These are phyloP conservation scores for Ambrosiella cleistominuta DNA, from an alignment of 2,329 filamentous ascomycete genomes.

Conservation along the genomic window DNA sequence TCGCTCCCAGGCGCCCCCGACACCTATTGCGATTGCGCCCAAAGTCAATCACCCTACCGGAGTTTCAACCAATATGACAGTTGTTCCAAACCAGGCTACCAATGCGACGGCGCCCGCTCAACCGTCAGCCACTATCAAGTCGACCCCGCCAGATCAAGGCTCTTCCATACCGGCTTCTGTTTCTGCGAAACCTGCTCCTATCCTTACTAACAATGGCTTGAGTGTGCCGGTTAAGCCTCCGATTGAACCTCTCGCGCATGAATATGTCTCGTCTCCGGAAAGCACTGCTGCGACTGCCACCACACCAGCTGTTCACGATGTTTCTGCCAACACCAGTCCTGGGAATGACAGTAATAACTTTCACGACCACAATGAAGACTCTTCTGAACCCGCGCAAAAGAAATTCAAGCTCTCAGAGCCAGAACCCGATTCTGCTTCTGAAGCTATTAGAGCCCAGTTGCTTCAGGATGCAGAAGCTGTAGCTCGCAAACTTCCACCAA, in stretches of 20 bases:
- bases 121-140: background rate
- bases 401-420: background rate
- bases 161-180: background rate
- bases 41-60: background rate
- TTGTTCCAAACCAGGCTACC: background rate
- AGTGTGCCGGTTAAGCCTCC: background rate
- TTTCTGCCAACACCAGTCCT: constrained; percentile 57
- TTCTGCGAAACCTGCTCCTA: background rate
- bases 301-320: constrained; percentile 50
- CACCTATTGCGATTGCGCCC: background rate
- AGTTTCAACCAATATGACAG: no score
- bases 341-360: constrained; percentile 36
- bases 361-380: constrained; percentile 1
- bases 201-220: background rate
- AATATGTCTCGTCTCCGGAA: constrained; percentile 31
- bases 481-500: background rate
- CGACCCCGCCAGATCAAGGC: no score
- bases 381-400: constrained; percentile 15
- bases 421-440: constrained; percentile 8
- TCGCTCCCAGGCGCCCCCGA: background rate
- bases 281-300: constrained; percentile 60
- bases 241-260: constrained; percentile 9
- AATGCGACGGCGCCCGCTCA: background rate
- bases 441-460: constrained; percentile 9
- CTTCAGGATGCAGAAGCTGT: constrained; percentile 6